Conservation (phyloP, 2,329 filamentous ascomycete species). For the Diaporthe ampelina region DNA sequence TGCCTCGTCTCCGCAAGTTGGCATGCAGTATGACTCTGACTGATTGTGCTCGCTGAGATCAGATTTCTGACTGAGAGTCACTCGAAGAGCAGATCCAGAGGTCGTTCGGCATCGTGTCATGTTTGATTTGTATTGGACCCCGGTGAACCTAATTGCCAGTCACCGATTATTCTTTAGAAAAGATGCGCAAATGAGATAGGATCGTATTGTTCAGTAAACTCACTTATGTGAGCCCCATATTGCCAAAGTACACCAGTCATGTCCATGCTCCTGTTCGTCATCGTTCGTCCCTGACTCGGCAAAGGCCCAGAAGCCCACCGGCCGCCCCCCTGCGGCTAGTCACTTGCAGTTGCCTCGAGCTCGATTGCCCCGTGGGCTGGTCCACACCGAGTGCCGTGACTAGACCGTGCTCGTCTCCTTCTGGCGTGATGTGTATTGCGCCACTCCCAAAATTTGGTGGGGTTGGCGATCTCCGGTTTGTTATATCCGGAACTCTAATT, state of each 20-base stretch:
- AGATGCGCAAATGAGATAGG: background rate
- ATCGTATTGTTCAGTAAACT: background rate
- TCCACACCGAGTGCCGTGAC: slow-evolving; percentile 5
- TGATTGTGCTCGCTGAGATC: background rate
- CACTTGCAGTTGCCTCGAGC: background rate
- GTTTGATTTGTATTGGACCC: background rate
- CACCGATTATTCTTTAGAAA: background rate
- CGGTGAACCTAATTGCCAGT: background rate
- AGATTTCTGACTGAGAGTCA: background rate
- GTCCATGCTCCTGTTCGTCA: background rate
- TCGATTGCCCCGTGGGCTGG: background rate
- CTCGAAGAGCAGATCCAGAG: background rate
- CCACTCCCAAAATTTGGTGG: slow-evolving; percentile 12
- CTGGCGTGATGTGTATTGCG: slow-evolving; percentile 2
- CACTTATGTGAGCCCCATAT: background rate
- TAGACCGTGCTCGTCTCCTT: background rate
- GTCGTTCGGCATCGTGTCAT: background rate
- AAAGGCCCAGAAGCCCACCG: slow-evolving; percentile 2
- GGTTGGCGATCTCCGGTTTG: slow-evolving; percentile 3
- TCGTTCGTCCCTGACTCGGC: slow-evolving; percentile 10
- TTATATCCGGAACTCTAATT: background rate
- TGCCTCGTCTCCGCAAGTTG: background rate
- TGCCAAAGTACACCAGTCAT: background rate
- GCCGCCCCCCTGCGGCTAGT: background rate
- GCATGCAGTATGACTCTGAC: background rate